Conservation (phyloP, 2,329 filamentous ascomycete genomes). For the Trichoderma lentiforme region DNA sequence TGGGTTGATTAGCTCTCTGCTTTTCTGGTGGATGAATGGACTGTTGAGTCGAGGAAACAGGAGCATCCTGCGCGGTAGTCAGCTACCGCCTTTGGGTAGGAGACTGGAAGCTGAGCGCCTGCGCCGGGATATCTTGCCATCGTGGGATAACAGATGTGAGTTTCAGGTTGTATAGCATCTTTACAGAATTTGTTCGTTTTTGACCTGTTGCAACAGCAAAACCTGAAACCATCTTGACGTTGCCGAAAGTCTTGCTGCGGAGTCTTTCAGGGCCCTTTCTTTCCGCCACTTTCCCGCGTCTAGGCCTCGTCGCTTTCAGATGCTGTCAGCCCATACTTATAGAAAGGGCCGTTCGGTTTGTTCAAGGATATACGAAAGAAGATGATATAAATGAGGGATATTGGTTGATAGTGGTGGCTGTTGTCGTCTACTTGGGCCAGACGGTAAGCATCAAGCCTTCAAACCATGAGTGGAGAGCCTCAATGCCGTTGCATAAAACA, state of each 20-base stretch:
- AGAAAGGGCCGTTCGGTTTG: conserved; percentile 34
- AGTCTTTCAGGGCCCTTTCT: conserved; percentile 25
- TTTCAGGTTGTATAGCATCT: neutral
- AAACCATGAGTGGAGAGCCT: neutral
- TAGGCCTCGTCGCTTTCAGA: conserved; percentile 38
- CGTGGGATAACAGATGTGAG: conserved; percentile 12
- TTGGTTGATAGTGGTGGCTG: conserved; percentile 33
- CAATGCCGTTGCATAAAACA: neutral
- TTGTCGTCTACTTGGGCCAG: conserved; percentile 36
- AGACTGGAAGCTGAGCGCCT: neutral
- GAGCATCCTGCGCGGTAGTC: neutral
- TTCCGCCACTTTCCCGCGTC: conserved; percentile 32
- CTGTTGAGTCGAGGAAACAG: conserved; percentile 6
- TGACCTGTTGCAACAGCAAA: neutral
- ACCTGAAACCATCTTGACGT: neutral
- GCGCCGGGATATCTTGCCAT: neutral
- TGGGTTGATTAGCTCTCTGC: neutral
- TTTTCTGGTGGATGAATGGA: conserved; percentile 18
- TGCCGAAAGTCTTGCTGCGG: conserved; percentile 7
- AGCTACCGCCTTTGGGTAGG: neutral
- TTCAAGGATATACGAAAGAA: conserved; percentile 28
- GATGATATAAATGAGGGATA: conserved; percentile 24
- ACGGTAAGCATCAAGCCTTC: conserved; percentile 28
- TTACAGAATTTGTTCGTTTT: neutral
- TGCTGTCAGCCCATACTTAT: conserved; percentile 42